Percentiles rank a stretch among this genome's conserved stretches.
Conservation (phyloP, 2,329 filamentous ascomycete genomes). For the Graphiopsis chlorocephala region DNA sequence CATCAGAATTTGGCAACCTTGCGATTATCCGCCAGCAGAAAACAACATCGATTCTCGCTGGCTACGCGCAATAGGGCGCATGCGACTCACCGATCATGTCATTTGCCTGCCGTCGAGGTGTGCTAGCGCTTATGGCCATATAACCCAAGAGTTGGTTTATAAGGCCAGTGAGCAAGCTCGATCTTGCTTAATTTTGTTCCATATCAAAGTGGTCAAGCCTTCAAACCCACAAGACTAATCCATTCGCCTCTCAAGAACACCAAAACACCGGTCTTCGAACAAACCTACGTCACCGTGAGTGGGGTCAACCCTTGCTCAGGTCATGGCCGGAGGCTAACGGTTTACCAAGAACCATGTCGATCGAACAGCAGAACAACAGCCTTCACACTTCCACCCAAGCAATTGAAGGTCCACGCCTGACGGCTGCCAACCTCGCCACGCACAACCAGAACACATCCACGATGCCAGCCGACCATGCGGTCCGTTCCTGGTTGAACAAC, state of each 20-base stretch:
- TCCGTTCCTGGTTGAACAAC: background rate
- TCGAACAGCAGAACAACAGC: background rate
- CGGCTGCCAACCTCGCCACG: background rate
- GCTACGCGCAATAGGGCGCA: background rate
- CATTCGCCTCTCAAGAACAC: background rate
- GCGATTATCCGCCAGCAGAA: too few species aligned
- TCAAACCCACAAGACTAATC: background rate
- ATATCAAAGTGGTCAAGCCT: background rate
- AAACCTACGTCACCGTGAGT: background rate
- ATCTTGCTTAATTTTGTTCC: background rate
- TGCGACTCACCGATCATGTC: background rate
- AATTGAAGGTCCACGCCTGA: background rate
- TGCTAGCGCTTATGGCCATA: background rate
- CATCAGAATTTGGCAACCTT: too few species aligned
- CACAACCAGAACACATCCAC: background rate
- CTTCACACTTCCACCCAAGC: background rate
- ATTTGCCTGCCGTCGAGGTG: background rate
- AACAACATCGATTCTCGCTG: background rate
- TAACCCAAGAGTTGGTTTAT: background rate
- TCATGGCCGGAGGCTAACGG: background rate
- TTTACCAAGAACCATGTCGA: background rate
- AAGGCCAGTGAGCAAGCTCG: background rate
- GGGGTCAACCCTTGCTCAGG: background rate
- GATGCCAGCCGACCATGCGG: background rate
- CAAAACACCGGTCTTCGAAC: background rate